Conservation (phyloP, 208 protist genomes). For the Trypanosoma boissoni region DNA sequence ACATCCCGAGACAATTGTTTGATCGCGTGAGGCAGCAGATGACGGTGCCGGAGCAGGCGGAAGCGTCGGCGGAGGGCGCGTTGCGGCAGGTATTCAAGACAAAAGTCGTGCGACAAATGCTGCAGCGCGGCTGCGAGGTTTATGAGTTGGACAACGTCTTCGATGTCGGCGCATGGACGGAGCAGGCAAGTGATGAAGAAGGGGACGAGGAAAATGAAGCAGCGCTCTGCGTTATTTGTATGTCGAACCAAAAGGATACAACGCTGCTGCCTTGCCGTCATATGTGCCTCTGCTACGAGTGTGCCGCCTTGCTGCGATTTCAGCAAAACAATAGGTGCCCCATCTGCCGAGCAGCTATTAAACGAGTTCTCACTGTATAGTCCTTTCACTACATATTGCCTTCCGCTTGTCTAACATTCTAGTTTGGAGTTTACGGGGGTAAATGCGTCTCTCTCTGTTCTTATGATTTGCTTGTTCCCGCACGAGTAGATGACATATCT, state of each 20-base stretch:
- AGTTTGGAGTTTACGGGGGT: neutral
- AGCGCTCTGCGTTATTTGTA: constrained; percentile 84
- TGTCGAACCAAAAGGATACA: constrained; percentile 79
- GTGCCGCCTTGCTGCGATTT: constrained; percentile 69
- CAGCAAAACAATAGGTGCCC: constrained; percentile 86
- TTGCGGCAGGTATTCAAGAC: constrained; percentile 8
- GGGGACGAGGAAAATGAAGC: constrained; percentile 36
- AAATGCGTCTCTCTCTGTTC: too few species aligned
- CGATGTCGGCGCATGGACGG: constrained; percentile 36
- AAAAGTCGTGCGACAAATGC: constrained; percentile 56
- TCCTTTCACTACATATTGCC: neutral
- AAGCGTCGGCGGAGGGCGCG: neutral
- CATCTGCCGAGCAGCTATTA: constrained; percentile 80
- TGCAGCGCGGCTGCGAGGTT: constrained; percentile 68
- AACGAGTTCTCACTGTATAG: constrained; percentile 64
- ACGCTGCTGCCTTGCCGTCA: constrained; percentile 92
- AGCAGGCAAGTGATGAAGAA: constrained; percentile 1
- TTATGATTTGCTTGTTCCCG: too few species aligned
- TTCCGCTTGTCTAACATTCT: neutral
- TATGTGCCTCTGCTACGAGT: constrained; percentile 90
- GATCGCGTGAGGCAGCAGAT: too few species aligned
- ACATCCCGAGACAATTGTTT: too few species aligned
- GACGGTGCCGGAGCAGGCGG: neutral
- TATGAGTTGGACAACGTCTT: constrained; percentile 83
- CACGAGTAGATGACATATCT: too few species aligned